Conservation (phyloP, 2,329 filamentous ascomycete species). For the Atkinsonella hypoxylon region DNA sequence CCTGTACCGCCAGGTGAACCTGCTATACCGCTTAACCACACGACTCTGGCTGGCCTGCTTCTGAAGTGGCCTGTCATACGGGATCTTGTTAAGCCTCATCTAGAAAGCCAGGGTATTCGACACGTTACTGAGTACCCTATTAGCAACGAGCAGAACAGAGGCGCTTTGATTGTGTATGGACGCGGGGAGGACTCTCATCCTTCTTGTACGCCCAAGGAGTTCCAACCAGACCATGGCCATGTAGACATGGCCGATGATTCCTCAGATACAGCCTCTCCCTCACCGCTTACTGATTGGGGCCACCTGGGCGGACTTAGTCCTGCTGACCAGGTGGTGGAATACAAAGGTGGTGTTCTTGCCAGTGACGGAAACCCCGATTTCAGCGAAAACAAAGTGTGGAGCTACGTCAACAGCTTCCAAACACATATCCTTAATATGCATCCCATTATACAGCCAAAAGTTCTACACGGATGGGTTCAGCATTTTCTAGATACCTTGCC, state of each 20-base stretch:
- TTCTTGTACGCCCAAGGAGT: conserved; percentile 34
- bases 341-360: conserved; percentile 24
- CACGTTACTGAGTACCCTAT: conserved; percentile 64
- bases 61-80: conserved; percentile 60
- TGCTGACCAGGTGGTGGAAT: conserved; percentile 25
- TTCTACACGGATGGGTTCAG: conserved; percentile 40
- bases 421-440: conserved; percentile 54
- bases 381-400: conserved; percentile 34
- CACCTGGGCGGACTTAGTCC: conserved; percentile 41
- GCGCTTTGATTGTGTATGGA: conserved; percentile 63
- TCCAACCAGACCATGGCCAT: conserved; percentile 22
- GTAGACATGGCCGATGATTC: conserved; percentile 34
- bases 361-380: conserved; percentile 43
- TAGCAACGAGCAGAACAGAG: conserved; percentile 60
- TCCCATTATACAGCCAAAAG: conserved; percentile 43
- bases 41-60: conserved; percentile 76
- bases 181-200: conserved; percentile 62
- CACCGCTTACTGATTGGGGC: conserved; percentile 46
- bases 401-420: conserved; percentile 45
- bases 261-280: conserved; percentile 41
- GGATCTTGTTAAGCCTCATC: conserved; percentile 43
- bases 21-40: conserved; percentile 74
- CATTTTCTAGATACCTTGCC: conserved; percentile 40
- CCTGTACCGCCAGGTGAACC: conserved; percentile 47
- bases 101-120: conserved; percentile 37